Evolutionary conservation across 2,329 filamentous ascomycete species (phyloP), one percentile per base, ranked within the genome.

Genomic region (Xylariaceae sp.): DNA sequence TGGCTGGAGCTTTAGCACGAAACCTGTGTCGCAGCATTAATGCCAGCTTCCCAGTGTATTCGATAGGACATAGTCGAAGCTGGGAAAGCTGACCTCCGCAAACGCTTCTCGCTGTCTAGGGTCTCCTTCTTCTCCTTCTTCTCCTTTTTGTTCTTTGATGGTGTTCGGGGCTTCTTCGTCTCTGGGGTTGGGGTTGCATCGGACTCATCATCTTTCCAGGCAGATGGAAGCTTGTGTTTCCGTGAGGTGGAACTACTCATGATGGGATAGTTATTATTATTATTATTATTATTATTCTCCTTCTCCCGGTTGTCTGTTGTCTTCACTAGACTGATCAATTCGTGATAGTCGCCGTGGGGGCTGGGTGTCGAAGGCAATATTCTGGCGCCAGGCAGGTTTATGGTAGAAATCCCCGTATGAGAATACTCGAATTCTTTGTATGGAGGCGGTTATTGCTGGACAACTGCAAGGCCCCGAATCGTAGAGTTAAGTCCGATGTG

Each of bases 211-310:
- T n/a, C n/a, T 12, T 45, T 11, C 46, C 41, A 51, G 4, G 51
- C 6, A 41, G 29, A 48, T 1, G 51, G 52, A n/a, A 51, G 31
- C 50, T 58, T 61, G 54, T 49, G 58, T 39, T 60, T 60, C 17
- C 37, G 33, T 5, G 48, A 48, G 16, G 36, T 24, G 6, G 40
- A 19, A 23, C n/a, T 3, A 23, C 44, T 24, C 55, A 58, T 58
- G 28, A 9, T 43, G 26, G n/a, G n/a, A n/a, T n/a, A n/a, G n/a
- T n/a, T n/a, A n/a, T n/a, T n/a, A n/a, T n/a, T n/a, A n/a, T n/a
- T n/a, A n/a, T n/a, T n/a, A n/a, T n/a, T n/a, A n/a, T n/a, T n/a
- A n/a, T n/a, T n/a, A n/a, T n/a, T n/a, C n/a, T n/a, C n/a, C n/a
- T n/a, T n/a, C n/a, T n/a, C n/a, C n/a, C n/a, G n/a, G n/a, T n/a